Evolutionary conservation across 345 rosid species (phyloP).

Genomic region (Excoecaria cochinchinensis): DNA sequence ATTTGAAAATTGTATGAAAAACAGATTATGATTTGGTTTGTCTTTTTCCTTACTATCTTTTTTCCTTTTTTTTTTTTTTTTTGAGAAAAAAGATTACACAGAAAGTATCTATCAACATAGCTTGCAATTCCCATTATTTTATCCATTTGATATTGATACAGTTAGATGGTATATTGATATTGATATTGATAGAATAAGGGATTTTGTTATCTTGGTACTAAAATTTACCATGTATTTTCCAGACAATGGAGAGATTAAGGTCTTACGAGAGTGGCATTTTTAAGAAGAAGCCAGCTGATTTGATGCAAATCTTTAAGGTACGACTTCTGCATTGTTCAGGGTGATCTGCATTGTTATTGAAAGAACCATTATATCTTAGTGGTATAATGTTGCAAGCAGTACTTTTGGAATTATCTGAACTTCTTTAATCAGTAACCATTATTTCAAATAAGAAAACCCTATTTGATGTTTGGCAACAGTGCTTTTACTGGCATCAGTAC

Average conservation of each 20-base stretch:
- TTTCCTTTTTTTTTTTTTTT: no score
- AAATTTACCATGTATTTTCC: constrained; percentile 23
- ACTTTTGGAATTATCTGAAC: neutral
- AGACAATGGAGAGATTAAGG: constrained; percentile 98
- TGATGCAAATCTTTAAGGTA: constrained; percentile 97
- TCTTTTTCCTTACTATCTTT: no score
- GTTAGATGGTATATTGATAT: neutral
- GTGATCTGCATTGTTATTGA: neutral
- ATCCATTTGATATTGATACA: neutral
- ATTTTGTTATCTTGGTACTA: neutral
- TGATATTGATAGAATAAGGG: neutral
- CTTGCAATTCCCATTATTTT: neutral
- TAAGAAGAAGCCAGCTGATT: constrained; percentile 82
- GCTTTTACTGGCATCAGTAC: neutral
- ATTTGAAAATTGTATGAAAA: no score
- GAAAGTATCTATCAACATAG: neutral
- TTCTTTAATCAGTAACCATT: neutral
- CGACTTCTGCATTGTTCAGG: constrained; percentile 16
- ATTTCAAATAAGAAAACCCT: neutral
- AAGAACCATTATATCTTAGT: neutral
- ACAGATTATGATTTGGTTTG: no score
- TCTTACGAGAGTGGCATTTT: constrained; percentile 77
- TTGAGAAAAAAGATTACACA: neutral
- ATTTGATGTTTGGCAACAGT: neutral
- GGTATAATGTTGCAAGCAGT: neutral